These are phyloP conservation scores for Trypanosoma congolense DNA, from an alignment of 208 protist genomes.

Conservation along the genomic window DNA sequence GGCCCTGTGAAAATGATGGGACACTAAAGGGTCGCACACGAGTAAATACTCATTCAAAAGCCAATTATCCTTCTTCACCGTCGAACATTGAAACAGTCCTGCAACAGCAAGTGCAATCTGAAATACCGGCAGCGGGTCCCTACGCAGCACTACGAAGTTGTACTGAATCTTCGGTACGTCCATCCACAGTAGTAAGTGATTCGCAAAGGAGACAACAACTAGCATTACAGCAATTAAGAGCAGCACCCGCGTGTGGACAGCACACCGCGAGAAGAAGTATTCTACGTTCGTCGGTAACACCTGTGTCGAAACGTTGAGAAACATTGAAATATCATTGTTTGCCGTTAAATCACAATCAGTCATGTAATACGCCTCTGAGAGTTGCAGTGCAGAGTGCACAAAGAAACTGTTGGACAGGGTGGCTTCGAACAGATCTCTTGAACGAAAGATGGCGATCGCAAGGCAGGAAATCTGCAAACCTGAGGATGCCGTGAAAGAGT, in stretches of 20 bases:
- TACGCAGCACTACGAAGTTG: constrained; percentile 80
- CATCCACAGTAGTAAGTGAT: constrained; percentile 61
- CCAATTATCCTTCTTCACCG: constrained; percentile 39
- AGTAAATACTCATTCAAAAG: constrained; percentile 59
- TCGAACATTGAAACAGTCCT: constrained; percentile 39
- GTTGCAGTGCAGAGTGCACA: constrained; percentile 24
- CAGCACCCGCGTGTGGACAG: constrained; percentile 63
- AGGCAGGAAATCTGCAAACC: constrained; percentile 67
- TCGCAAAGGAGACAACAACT: constrained; percentile 42
- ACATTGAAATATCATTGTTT: constrained; percentile 34
- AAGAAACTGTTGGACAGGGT: constrained; percentile 67
- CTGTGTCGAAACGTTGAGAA: constrained; percentile 42
- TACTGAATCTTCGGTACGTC: constrained; percentile 73
- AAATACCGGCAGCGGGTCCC: constrained; percentile 75
- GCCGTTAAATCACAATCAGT: constrained; percentile 35
- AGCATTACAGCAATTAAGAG: constrained; percentile 47
- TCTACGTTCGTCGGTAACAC: constrained; percentile 50
- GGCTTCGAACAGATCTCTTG: constrained; percentile 28
- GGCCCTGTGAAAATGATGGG: constrained; percentile 30
- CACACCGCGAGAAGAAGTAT: constrained; percentile 66
- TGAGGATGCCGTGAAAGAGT: constrained; percentile 48
- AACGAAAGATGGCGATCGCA: constrained; percentile 48
- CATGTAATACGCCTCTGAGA: constrained; percentile 29
- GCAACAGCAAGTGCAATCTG: constrained; percentile 62
- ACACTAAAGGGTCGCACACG: constrained; percentile 18